Evolutionary conservation across 1,139 yeast species (phyloP), one percentile per base, ranked within the genome.

Genomic region (Magnusiomyces paraingens): DNA sequence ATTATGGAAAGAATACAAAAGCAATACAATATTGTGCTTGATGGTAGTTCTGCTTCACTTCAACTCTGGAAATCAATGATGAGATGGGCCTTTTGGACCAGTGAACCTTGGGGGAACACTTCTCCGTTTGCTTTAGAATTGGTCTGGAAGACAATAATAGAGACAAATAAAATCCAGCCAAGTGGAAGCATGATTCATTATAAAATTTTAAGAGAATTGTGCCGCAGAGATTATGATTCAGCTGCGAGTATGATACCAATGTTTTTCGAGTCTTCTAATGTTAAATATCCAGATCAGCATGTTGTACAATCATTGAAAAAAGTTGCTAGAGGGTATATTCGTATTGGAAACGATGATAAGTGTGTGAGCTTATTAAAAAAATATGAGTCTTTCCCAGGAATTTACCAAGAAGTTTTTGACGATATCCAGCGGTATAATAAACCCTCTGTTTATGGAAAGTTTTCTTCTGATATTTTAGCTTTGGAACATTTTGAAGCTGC

Each of bases 1-100:
- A 52, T 61, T 8, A 59, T 64, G 52, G 60, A 62, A 49, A 54
- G 53, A 49, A 48, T 70, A 52, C 59, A 56, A 15, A 50, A 50
- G 10, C 47, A 44, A 26, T 68, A 68, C 57, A 49, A 57, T 10
- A 56, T 69, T 17, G 54, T 60, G 10, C 59, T 67, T 8, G 52
- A 52, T 11, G 35, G 45, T 18, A 49, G 57, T 3, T 44, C 49
- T 8, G 61, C 57, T 4, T 63, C 68, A 6, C 45, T 50, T 22
- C 50, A 53, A 18, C 56, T 64, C 46, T 70, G 73, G 73, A 57
- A 54, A 8, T 53, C 59, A 4, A 54, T 63, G 20, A 56, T 70
- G 47, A 59, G 64, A 36, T 66, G 69, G 63, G 58, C 63, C 5
- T 59, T 57, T 17, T 53, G 54, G 17, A 60, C 63, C 18, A 58